Conservation (phyloP, 768 basidiomycete genomes). For the Galerina sulciceps region DNA sequence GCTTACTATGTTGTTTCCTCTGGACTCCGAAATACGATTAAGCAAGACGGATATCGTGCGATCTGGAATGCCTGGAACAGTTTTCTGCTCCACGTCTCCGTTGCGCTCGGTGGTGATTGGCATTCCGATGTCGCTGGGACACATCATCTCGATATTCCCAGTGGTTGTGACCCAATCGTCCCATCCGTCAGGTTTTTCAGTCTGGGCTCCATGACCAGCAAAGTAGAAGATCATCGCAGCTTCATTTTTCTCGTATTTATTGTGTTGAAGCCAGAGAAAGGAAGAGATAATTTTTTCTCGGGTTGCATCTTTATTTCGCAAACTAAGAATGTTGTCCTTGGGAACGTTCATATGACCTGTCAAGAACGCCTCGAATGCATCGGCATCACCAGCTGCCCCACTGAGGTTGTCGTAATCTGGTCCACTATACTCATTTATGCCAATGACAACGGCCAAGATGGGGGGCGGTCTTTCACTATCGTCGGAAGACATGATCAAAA, state of each 20-base stretch:
- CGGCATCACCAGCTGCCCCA: conserved; percentile 44
- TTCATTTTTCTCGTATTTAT: conserved; percentile 19
- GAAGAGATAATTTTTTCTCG: conserved; percentile 35
- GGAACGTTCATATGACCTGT: conserved; percentile 32
- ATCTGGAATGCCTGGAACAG: conserved; percentile 44
- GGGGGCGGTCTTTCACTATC: conserved; percentile 10
- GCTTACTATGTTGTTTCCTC: conserved; percentile 49
- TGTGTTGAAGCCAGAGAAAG: conserved; percentile 29
- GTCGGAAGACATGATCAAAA: background rate
- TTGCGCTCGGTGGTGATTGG: background rate
- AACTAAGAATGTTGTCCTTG: conserved; percentile 33
- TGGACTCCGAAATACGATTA: conserved; percentile 36
- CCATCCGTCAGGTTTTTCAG: conserved; percentile 33
- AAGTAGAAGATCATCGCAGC: conserved; percentile 46
- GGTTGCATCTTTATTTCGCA: conserved; percentile 42
- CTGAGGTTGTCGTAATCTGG: conserved; percentile 27
- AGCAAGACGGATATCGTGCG: conserved; percentile 42
- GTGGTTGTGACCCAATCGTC: conserved; percentile 28
- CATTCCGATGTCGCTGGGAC: conserved; percentile 35
- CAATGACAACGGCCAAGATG: conserved; percentile 47
- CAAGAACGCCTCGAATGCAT: conserved; percentile 39
- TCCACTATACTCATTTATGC: conserved; percentile 42
- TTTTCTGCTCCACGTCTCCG: background rate
- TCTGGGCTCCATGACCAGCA: conserved; percentile 47
- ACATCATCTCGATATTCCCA: conserved; percentile 36